Evolutionary conservation across 208 protist species (phyloP).

Genomic region (Wallacemonas sp.): DNA sequence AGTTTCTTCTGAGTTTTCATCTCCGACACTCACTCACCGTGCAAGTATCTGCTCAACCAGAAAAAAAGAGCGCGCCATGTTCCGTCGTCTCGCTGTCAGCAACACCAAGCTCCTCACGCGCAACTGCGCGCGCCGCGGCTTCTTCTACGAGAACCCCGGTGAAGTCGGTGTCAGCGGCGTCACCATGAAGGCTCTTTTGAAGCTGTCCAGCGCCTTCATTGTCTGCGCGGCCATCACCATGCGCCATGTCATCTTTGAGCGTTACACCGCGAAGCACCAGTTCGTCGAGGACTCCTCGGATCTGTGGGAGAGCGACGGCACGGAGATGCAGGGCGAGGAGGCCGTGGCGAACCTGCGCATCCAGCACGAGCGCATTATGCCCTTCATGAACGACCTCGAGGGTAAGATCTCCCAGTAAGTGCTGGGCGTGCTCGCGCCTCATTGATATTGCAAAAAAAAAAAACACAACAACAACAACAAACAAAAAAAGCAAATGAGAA

Average conservation of each 20-base stretch:
- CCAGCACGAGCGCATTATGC: conserved; percentile 89
- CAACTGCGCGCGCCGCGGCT: conserved; percentile 30
- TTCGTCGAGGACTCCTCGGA: conserved; percentile 79
- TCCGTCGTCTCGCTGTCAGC: conserved; percentile 42
- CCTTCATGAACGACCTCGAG: conserved; percentile 86
- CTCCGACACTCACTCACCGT: neutral
- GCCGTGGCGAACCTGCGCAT: conserved; percentile 83
- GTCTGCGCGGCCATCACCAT: conserved; percentile 29
- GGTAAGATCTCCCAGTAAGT: conserved; percentile 58
- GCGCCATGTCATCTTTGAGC: conserved; percentile 44
- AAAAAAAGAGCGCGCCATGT: conserved; percentile 48
- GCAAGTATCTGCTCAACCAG: too few species aligned
- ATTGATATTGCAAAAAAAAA: conserved; percentile 18
- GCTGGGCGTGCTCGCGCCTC: conserved; percentile 3
- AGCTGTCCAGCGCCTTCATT: conserved; percentile 31
- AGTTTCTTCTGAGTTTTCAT: conserved; percentile 10
- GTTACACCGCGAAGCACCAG: conserved; percentile 60
- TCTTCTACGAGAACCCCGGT: conserved; percentile 69
- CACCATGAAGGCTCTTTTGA: conserved; percentile 45
- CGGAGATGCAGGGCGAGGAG: conserved; percentile 82
- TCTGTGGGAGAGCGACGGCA: conserved; percentile 77
- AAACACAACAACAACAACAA: conserved; percentile 4
- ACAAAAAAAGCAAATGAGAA: conserved; percentile 13
- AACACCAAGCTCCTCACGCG: neutral
- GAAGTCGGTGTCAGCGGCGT: conserved; percentile 70